Evolutionary conservation across 805 yeast genomes (phyloP).

Genomic region (Nakazawaea anatomiae): DNA sequence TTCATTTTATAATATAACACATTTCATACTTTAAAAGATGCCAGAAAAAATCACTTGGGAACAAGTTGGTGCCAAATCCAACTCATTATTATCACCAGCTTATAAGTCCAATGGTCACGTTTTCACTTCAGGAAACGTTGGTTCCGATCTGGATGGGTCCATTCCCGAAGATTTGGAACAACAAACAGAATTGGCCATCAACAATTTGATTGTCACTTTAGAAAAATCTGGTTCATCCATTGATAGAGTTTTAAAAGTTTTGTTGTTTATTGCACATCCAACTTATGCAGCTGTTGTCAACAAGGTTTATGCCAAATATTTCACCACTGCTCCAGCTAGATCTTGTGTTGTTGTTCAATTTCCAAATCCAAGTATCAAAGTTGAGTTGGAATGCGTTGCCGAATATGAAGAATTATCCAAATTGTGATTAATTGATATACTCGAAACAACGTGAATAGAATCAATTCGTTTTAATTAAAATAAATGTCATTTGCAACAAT

Average conservation of each 20-base stretch:
- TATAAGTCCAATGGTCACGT: slow-evolving; percentile 27
- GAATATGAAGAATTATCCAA: slow-evolving; percentile 15
- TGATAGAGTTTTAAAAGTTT: slow-evolving; percentile 42
- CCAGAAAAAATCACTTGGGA: slow-evolving; percentile 28
- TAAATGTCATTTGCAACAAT: not conserved
- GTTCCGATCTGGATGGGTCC: slow-evolving; percentile 26
- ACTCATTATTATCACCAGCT: slow-evolving; percentile 29
- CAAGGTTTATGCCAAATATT: slow-evolving; percentile 37
- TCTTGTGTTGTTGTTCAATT: slow-evolving; percentile 46
- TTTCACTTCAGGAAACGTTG: slow-evolving; percentile 22
- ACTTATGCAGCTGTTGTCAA: slow-evolving; percentile 37
- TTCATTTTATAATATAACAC: not conserved
- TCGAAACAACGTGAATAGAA: no score
- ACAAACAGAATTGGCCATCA: slow-evolving; percentile 41
- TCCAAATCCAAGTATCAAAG: slow-evolving; percentile 42
- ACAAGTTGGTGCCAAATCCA: slow-evolving; percentile 23
- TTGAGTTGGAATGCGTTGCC: slow-evolving; percentile 49
- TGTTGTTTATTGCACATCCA: slow-evolving; percentile 40
- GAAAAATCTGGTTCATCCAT: slow-evolving; percentile 38
- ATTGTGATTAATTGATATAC: not conserved
- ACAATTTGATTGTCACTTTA: slow-evolving; percentile 35
- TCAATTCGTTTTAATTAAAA: no score
- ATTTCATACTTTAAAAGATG: not conserved
- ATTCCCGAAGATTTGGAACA: slow-evolving; percentile 35
- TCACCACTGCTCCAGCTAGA: slow-evolving; percentile 47